Evolutionary conservation across 2,329 filamentous ascomycete genomes (phyloP).

Genomic region (Xylaria hypoxylon): DNA sequence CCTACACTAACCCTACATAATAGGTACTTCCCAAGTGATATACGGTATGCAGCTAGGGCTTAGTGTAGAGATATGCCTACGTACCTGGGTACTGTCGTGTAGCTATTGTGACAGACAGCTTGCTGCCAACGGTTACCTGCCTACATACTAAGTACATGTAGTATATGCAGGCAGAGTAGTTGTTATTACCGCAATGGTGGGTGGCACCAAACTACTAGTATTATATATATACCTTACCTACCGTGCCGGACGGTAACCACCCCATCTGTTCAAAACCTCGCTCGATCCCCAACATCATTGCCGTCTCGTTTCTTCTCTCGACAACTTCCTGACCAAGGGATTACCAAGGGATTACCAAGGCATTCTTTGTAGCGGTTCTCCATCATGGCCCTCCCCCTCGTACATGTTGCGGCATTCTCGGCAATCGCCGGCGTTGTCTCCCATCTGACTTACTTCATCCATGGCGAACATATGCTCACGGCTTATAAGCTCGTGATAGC

Average conservation of each 20-base stretch:
- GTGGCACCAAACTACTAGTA: background rate
- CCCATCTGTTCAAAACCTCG: constrained; percentile 12
- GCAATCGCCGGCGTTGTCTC: constrained; percentile 33
- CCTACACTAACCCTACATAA: too few relatives aligned
- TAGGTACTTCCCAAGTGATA: too few relatives aligned
- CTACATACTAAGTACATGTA: too few relatives aligned
- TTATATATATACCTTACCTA: too few relatives aligned
- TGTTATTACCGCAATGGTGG: constrained; percentile 16
- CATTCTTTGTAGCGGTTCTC: background rate
- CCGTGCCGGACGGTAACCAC: background rate
- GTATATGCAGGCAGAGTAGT: background rate
- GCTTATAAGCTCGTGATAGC: constrained; percentile 29
- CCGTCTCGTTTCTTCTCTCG: background rate
- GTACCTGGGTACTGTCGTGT: background rate
- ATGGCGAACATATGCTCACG: constrained; percentile 38
- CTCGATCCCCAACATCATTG: background rate
- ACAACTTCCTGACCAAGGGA: background rate
- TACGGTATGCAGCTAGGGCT: constrained; percentile 21
- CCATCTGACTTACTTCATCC: constrained; percentile 35
- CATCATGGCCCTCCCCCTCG: constrained; percentile 26
- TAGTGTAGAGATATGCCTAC: constrained; percentile 19
- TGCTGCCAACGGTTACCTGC: constrained; percentile 4
- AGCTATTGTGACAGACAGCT: too few relatives aligned
- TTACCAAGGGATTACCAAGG: background rate
- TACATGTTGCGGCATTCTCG: constrained; percentile 15